phyloP scores from a whole-genome alignment of 306 rosid genomes.

The Fragaria vesca region DNA sequence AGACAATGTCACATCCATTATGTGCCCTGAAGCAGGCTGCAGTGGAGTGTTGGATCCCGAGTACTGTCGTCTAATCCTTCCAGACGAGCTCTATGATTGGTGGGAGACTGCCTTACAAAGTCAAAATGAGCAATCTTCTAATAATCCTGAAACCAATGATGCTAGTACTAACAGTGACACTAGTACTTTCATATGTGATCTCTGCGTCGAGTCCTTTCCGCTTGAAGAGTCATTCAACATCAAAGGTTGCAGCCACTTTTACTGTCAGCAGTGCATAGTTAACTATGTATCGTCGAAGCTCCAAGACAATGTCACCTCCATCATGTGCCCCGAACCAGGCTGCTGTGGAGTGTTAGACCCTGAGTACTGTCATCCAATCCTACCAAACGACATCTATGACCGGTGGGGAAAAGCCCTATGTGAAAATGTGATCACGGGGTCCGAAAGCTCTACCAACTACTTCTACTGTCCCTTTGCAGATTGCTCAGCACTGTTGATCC shows the following conservation, averaged over 20 bases:
- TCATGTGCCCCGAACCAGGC: conserved; percentile 44
- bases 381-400: conserved; percentile 36
- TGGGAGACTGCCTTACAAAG: no score
- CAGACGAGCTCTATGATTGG: no score
- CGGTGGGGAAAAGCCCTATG: conserved; percentile 45
- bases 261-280: background rate
- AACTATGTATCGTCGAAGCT: conserved; percentile 34
- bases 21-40: no score
- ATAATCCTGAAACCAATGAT: no score
- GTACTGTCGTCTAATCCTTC: no score
- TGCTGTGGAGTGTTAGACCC: conserved; percentile 39
- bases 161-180: no score
- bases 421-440: conserved; percentile 23
- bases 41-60: no score
- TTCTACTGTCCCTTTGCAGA: conserved; percentile 51
- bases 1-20: no score
- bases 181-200: no score
- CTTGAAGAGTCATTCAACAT: background rate
- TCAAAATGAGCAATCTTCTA: no score
- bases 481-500: conserved; percentile 43
- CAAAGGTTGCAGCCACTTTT: background rate
- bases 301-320: conserved; percentile 26
- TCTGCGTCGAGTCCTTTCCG: no score
- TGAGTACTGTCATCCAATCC: conserved; percentile 34
- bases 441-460: background rate